Percentiles rank a stretch among this genome's conserved stretches.
phyloP scores from a whole-genome alignment of 192 early-diverging fungal genomes.

The Backusella mclennaniae region DNA sequence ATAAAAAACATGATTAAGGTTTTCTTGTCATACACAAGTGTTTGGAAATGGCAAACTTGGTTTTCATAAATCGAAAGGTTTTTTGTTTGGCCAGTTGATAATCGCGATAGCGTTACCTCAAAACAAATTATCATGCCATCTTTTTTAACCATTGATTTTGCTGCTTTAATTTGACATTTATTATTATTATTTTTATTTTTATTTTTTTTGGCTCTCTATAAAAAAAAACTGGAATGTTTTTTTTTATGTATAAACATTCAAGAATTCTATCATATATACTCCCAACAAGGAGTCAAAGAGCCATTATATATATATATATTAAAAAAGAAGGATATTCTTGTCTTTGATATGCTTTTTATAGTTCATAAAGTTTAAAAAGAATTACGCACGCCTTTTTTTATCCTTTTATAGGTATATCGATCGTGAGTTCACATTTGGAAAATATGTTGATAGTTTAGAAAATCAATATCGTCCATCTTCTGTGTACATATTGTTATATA shows the following conservation, averaged over 20 bases:
- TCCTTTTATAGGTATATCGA: background rate
- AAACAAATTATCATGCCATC: background rate
- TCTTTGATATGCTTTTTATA: background rate
- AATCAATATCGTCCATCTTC: background rate
- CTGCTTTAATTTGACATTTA: background rate
- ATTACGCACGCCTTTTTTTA: background rate
- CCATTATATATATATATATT: background rate
- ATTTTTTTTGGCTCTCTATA: background rate
- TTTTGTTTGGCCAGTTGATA: background rate
- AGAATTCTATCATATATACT: background rate
- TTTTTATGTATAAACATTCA: background rate
- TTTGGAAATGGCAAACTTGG: background rate
- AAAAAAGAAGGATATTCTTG: background rate
- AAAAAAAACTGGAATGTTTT: background rate
- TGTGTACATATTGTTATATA: background rate
- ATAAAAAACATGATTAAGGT: background rate
- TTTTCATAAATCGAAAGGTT: background rate
- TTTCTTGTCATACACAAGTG: background rate
- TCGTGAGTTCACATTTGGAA: background rate
- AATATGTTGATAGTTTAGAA: background rate
- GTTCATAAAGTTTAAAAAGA: too few species aligned
- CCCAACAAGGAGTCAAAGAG: background rate
- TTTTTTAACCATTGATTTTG: conserved; percentile 3
- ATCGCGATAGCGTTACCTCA: background rate
- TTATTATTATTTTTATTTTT: background rate